These are phyloP conservation scores for Suillus paluster DNA, from an alignment of 768 basidiomycete genomes.

Conservation along the genomic window DNA sequence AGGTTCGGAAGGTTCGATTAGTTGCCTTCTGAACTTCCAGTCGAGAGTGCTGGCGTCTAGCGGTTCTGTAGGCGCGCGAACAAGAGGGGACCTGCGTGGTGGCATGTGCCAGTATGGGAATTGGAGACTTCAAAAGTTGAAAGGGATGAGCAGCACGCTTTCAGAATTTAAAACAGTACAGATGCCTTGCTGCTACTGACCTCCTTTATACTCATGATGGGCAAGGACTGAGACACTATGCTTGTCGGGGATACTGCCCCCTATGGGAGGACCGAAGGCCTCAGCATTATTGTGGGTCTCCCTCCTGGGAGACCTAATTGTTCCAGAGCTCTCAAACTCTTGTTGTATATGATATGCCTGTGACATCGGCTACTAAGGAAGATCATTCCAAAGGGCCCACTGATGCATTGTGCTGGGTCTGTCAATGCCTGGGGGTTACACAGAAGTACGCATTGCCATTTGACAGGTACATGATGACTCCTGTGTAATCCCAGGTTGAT, in stretches of 20 bases:
- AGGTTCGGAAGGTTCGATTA: neutral
- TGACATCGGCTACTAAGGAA: neutral
- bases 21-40: neutral
- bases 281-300: neutral
- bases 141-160: neutral
- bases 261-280: neutral
- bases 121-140: neutral
- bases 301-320: neutral
- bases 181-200: neutral
- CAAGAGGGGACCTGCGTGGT: neutral
- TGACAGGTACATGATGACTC: no score
- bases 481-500: no score
- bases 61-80: neutral
- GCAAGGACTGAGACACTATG: neutral
- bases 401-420: neutral
- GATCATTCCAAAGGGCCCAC: neutral
- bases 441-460: no score
- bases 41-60: neutral
- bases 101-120: neutral
- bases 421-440: neutral
- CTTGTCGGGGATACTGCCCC: neutral
- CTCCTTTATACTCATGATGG: slow-evolving; percentile 2
- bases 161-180: neutral
- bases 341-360: neutral
- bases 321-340: neutral